These are phyloP conservation scores for Leishmania major DNA, from an alignment of 208 protist species.

Conservation along the genomic window DNA sequence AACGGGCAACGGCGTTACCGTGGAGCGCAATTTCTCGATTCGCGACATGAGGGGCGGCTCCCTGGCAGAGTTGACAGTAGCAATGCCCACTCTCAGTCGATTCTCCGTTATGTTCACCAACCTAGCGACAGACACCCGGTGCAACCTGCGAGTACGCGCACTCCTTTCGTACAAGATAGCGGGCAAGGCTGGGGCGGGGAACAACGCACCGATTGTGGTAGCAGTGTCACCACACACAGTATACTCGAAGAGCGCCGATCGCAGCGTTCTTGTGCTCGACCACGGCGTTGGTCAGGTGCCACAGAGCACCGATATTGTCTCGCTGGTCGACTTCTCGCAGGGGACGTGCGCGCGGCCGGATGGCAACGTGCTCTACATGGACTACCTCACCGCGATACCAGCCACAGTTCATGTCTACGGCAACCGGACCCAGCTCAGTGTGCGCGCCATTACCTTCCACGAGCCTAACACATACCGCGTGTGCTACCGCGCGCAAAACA, in stretches of 20 bases:
- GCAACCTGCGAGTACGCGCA: slow-evolving; percentile 49
- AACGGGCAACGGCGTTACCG: slow-evolving; percentile 12
- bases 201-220: slow-evolving; percentile 45
- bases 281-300: slow-evolving; percentile 23
- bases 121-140: slow-evolving; percentile 34
- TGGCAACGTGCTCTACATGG: slow-evolving; percentile 24
- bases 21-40: slow-evolving; percentile 52
- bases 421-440: slow-evolving; percentile 22
- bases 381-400: slow-evolving; percentile 35
- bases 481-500: slow-evolving; percentile 41
- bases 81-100: slow-evolving; percentile 25
- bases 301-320: slow-evolving; percentile 24
- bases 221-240: slow-evolving; percentile 59
- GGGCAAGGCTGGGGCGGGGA: too few relatives aligned
- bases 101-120: slow-evolving; percentile 74
- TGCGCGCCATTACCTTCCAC: slow-evolving; percentile 40
- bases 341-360: slow-evolving; percentile 22
- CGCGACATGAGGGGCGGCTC: slow-evolving; percentile 67
- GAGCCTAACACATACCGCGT: slow-evolving; percentile 49
- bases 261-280: slow-evolving; percentile 52
- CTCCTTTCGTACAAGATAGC: slow-evolving; percentile 26
- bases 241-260: slow-evolving; percentile 31
- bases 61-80: slow-evolving; percentile 40
- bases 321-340: slow-evolving; percentile 29
- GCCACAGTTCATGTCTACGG: slow-evolving; percentile 10